Evolutionary conservation across 2,329 filamentous ascomycete genomes (phyloP).

Genomic region (Polytolypa hystricis): DNA sequence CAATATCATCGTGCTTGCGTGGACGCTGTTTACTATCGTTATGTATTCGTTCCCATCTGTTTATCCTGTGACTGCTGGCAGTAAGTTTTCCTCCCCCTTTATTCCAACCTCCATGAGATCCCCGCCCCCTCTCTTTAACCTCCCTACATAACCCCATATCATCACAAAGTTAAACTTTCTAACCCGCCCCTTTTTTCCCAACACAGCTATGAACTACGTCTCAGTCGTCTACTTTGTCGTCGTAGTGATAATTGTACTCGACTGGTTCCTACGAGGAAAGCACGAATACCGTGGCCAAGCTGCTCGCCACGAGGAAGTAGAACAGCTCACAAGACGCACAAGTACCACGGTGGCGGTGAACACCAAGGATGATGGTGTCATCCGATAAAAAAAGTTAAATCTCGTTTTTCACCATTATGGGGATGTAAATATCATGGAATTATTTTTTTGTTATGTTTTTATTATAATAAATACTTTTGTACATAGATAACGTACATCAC

Average conservation of each 20-base stretch:
- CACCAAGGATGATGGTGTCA: too few relatives aligned
- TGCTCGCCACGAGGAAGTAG: constrained; percentile 15
- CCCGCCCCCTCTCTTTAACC: not conserved
- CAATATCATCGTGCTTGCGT: constrained; percentile 35
- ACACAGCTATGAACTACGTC: constrained; percentile 33
- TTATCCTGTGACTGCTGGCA: constrained; percentile 23
- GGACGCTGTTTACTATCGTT: constrained; percentile 39
- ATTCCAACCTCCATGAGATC: not conserved
- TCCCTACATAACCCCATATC: not conserved
- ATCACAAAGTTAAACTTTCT: not conserved
- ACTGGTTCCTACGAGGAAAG: constrained; percentile 26
- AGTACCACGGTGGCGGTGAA: too few relatives aligned
- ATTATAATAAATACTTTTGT: too few relatives aligned
- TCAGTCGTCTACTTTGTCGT: constrained; percentile 28
- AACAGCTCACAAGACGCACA: constrained; percentile 1
- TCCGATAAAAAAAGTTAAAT: too few relatives aligned
- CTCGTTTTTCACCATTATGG: too few relatives aligned
- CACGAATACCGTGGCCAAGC: constrained; percentile 21
- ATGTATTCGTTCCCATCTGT: constrained; percentile 35
- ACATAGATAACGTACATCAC: too few relatives aligned
- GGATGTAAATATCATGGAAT: too few relatives aligned
- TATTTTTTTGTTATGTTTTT: too few relatives aligned
- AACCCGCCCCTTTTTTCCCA: not conserved
- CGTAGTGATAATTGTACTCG: constrained; percentile 23
- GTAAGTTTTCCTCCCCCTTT: constrained; percentile 18